A percentile compares a stretch with the other conserved stretches of the same genome.
Conservation (phyloP, 176 grass and related monocot species). For the Carex littledalei region DNA sequence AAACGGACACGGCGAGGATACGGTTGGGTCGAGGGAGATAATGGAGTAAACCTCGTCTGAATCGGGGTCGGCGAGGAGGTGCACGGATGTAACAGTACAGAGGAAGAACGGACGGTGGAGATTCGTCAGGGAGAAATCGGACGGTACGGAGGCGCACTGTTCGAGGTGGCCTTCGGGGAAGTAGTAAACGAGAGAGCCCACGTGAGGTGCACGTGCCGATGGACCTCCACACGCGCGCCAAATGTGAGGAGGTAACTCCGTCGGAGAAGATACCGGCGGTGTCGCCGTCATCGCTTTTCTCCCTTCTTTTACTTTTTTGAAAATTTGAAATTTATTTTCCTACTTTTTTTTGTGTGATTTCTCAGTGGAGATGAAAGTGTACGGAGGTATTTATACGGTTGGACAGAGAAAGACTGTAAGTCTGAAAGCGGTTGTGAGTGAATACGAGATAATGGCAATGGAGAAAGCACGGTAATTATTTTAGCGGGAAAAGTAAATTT, state of each 20-base stretch:
- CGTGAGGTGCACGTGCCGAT: constrained; percentile 35
- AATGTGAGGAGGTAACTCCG: constrained; percentile 5
- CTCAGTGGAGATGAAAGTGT: not conserved
- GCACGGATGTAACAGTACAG: constrained; percentile 36
- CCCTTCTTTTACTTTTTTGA: not conserved
- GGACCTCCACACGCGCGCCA: constrained; percentile 57
- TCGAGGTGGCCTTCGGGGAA: constrained; percentile 69
- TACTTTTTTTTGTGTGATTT: not conserved
- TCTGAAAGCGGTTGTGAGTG: not conserved
- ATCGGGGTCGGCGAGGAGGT: constrained; percentile 30
- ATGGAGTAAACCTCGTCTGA: constrained; percentile 49
- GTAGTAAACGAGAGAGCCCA: constrained; percentile 59
- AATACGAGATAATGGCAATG: not conserved
- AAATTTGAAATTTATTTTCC: not conserved
- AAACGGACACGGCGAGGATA: too few relatives aligned
- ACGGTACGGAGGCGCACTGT: constrained; percentile 32
- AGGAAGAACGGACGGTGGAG: constrained; percentile 24
- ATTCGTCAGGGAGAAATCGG: not conserved
- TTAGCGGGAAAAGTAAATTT: not conserved
- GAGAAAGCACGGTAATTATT: not conserved
- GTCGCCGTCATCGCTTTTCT: not conserved
- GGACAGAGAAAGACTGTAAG: not conserved
- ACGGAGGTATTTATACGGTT: constrained; percentile 3
- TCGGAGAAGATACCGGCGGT: not conserved
- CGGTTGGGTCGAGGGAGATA: constrained; percentile 33